Evolutionary conservation across 257 asterid species (phyloP).

Genomic region (Solanum ossicruentum): DNA sequence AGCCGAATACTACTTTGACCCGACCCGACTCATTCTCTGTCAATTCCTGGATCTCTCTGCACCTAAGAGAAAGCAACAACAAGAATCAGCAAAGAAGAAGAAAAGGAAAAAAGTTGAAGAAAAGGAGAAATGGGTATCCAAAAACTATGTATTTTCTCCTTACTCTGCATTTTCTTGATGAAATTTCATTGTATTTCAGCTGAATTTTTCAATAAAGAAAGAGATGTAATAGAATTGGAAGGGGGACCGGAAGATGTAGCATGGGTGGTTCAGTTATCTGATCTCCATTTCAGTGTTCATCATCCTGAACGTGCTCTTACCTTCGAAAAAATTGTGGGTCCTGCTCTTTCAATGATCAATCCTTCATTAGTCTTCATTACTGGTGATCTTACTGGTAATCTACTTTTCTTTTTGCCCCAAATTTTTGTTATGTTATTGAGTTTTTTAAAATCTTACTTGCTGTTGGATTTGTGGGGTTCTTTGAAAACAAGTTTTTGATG

Average conservation of each 20-base stretch:
- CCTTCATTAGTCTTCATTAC: conserved; percentile 90
- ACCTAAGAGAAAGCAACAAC: background rate
- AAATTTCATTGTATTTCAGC: conserved; percentile 1
- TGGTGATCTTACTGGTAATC: conserved; percentile 89
- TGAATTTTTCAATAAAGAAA: background rate
- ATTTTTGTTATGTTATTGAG: background rate
- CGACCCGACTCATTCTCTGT: background rate
- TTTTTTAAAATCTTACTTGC: background rate
- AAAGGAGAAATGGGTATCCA: conserved; percentile 6
- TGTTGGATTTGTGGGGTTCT: background rate
- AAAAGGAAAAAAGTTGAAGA: background rate
- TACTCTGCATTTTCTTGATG: conserved; percentile 3
- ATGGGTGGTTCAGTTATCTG: conserved; percentile 96
- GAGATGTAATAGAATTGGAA: conserved; percentile 26
- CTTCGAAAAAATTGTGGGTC: conserved; percentile 50
- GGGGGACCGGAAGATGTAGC: conserved; percentile 71
- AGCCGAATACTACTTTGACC: background rate
- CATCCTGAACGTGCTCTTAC: conserved; percentile 70
- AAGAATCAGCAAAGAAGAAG: background rate
- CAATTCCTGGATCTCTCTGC: background rate
- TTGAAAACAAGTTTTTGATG: background rate
- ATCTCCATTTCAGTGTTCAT: conserved; percentile 95
- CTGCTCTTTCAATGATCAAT: conserved; percentile 64
- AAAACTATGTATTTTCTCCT: conserved; percentile 10
- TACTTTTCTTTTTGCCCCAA: background rate